phyloP scores from a whole-genome alignment of 2,329 filamentous ascomycete genomes.

The Sclerotinia glacialis region DNA sequence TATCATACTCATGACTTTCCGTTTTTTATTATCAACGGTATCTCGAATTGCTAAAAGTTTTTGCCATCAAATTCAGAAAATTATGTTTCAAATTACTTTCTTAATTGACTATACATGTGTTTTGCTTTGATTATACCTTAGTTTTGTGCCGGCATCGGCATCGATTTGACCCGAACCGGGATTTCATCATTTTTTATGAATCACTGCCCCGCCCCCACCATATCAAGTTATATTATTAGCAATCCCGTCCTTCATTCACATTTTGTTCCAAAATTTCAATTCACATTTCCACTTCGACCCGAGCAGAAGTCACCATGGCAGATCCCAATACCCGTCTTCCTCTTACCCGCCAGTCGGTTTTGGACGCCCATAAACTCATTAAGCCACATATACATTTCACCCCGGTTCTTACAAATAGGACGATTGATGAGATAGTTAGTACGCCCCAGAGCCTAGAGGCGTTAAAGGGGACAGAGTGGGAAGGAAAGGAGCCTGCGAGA shows the following conservation, averaged over 20 bases:
- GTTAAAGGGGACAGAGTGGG: conserved; percentile 56
- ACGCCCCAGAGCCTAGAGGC: conserved; percentile 57
- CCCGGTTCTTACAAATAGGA: conserved; percentile 75
- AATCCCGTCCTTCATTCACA: not conserved
- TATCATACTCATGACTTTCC: conserved; percentile 37
- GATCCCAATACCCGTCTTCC: conserved; percentile 56
- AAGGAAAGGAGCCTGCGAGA: conserved; percentile 54
- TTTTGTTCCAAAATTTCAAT: not conserved
- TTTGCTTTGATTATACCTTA: conserved; percentile 1
- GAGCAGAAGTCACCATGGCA: conserved; percentile 45
- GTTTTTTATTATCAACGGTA: conserved; percentile 34
- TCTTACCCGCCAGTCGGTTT: conserved; percentile 69
- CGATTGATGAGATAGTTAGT: conserved; percentile 72
- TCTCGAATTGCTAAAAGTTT: conserved; percentile 39
- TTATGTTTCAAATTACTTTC: not conserved
- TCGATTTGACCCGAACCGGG: not conserved
- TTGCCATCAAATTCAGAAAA: conserved; percentile 26
- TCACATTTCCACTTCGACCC: not conserved
- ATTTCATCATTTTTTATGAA: conserved; percentile 4
- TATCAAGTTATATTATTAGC: not conserved
- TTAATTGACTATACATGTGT: conserved; percentile 6
- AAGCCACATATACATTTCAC: conserved; percentile 75
- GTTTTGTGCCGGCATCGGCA: conserved; percentile 13
- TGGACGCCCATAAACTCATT: conserved; percentile 70
- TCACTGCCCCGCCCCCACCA: conserved; percentile 10